Conservation (phyloP, 371 early-diverging fungal genomes). For the Apophysomyces trapeziformis region DNA sequence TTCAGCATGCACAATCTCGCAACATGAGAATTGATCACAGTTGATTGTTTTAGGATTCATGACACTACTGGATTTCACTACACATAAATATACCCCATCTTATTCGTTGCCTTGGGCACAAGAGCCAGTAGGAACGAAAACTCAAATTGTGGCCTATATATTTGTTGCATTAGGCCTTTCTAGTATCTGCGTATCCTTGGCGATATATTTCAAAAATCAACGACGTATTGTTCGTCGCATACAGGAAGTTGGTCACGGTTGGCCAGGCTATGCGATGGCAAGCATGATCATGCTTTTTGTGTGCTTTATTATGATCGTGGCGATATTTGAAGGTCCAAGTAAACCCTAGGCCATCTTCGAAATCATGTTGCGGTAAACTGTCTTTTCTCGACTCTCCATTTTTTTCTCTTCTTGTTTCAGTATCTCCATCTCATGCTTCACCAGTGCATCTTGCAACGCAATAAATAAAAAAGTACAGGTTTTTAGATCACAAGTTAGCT, state of each 20-base stretch:
- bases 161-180: constrained; percentile 42
- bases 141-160: constrained; percentile 35
- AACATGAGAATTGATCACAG: neutral
- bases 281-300: constrained; percentile 40
- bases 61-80: constrained; percentile 38
- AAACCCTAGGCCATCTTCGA: constrained; percentile 23
- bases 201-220: constrained; percentile 45
- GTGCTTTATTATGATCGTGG: constrained; percentile 43
- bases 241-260: constrained; percentile 45
- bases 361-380: constrained; percentile 42
- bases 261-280: constrained; percentile 44
- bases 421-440: constrained; percentile 53
- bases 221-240: constrained; percentile 33
- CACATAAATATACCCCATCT: constrained; percentile 45
- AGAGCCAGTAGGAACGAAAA: constrained; percentile 23
- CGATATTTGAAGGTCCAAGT: constrained; percentile 27
- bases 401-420: constrained; percentile 34
- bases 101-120: constrained; percentile 43
- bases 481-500: too few species aligned
- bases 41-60: constrained; percentile 38
- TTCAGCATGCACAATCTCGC: neutral
- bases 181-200: constrained; percentile 33
- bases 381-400: constrained; percentile 27
- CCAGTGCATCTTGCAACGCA: constrained; percentile 26
- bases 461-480: too few species aligned